Base-by-base conservation (phyloP, 345 rosid species). In the Firmiana major region DNA sequence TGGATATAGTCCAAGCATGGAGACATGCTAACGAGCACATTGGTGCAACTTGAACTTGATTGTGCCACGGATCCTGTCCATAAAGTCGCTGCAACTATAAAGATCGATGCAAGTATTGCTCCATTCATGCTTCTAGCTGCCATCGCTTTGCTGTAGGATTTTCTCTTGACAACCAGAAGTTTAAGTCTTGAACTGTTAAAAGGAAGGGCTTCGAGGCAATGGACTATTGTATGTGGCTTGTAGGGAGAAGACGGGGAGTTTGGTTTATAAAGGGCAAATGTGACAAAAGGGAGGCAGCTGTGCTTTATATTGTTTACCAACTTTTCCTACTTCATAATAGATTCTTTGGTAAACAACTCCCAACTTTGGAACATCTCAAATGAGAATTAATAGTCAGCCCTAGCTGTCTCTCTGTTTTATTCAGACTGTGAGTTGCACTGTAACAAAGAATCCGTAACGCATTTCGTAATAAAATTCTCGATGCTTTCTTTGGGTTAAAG, bases 1-100 rank as follows among this genome's bases (percentile, higher is more conserved):
- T 77, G 75, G 13, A 85, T 84, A 45, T 82, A 87, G 76, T 75
- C 83, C 22, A 85, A 79, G 75, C 90, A 87, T 0, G 90, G 90
- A 7, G 87, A 63, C 60, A 87, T 43, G 73, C 83, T 65, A 28
- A 84, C 6, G 13, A 85, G 79, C 15, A 63, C 79, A 21, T 46
- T 74, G 42, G 42, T 40, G 42, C 42, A 40, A 40, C 42, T 40
- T 40, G 42, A 40, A 40, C 42, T 40, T 40, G 87, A 82, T 78
- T 84, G 87, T 2, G 83, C 88, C 13, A 55, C 31, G 26, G 65
- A 67, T 51, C 45, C 19, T 46, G 63, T 40, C 53, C 36, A 75
- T 28, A 81, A 69, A 77, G 74, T 63, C 5, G n/a, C 24, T 3
- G 34, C 79, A 7, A 75, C 22, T 46, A 78, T 73, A 10, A 78